Conservation (phyloP, 2,329 filamentous ascomycete species). For the Pezicula carpinea region DNA sequence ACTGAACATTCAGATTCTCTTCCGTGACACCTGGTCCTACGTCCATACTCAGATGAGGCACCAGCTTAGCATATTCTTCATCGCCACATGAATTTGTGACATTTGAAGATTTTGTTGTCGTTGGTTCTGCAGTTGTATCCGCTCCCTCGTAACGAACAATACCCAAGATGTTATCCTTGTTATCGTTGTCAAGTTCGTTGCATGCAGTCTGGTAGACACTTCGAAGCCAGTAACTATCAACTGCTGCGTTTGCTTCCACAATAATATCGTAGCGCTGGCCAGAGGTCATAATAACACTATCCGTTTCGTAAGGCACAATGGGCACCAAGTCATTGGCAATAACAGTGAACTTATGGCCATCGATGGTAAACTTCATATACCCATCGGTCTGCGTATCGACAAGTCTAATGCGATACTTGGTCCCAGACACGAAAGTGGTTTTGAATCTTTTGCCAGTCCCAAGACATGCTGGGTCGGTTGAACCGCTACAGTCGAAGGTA, state of each 20-base stretch:
- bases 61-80: conserved; percentile 14
- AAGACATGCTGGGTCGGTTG: conserved; percentile 16
- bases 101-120: conserved; percentile 9
- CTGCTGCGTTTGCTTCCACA: conserved; percentile 33
- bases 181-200: conserved; percentile 38
- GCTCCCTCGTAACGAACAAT: conserved; percentile 42
- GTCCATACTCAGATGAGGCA: conserved; percentile 8
- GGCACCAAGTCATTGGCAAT: conserved; percentile 52
- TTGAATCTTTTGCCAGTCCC: conserved; percentile 30
- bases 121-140: conserved; percentile 30
- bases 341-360: conserved; percentile 50
- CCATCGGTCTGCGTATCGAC: conserved; percentile 38
- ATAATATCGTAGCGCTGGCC: conserved; percentile 35
- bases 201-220: conserved; percentile 49
- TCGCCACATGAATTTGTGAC: conserved; percentile 19
- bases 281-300: conserved; percentile 36
- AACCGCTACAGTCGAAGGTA: conserved; percentile 3
- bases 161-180: conserved; percentile 41
- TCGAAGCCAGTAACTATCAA: conserved; percentile 52
- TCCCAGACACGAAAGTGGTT: conserved; percentile 31
- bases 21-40: background rate
- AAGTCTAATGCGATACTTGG: conserved; percentile 38
- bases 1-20: conserved; percentile 36
- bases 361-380: conserved; percentile 39
- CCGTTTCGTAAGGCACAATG: conserved; percentile 45